phyloP scores from a whole-genome alignment of 345 rosid genomes.

The Eucalyptus albens region DNA sequence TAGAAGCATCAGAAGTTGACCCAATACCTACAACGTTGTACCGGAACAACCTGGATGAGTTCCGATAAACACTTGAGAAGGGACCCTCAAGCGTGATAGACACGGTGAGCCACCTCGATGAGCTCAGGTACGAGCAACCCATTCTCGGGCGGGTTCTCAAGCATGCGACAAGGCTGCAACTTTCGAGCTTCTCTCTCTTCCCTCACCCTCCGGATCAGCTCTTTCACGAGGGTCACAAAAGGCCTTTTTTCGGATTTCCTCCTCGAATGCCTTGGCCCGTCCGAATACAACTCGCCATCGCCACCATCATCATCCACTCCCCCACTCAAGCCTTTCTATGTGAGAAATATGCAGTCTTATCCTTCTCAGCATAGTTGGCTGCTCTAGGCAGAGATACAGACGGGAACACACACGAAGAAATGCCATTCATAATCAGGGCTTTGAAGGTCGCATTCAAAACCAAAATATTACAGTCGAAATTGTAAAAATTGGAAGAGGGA shows the following conservation, averaged over 20 bases:
- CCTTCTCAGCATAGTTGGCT: too few relatives aligned
- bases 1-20: background rate
- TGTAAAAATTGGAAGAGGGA: too few relatives aligned
- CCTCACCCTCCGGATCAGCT: slow-evolving; percentile 55
- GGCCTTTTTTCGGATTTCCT: slow-evolving; percentile 82
- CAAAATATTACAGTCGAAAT: too few relatives aligned
- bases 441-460: too few relatives aligned
- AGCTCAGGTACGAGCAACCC: slow-evolving; percentile 74
- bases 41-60: slow-evolving; percentile 29
- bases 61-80: slow-evolving; percentile 37
- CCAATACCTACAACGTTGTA: slow-evolving; percentile 61
- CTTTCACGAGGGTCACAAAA: slow-evolving; percentile 62
- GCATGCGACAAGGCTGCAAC: slow-evolving; percentile 55
- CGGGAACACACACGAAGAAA: too few relatives aligned
- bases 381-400: too few relatives aligned
- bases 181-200: slow-evolving; percentile 53
- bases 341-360: too few relatives aligned
- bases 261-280: slow-evolving; percentile 53
- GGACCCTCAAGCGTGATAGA: slow-evolving; percentile 34
- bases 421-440: too few relatives aligned
- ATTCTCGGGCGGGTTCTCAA: slow-evolving; percentile 62
- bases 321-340: background rate
- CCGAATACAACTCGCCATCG: slow-evolving; percentile 37
- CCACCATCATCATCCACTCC: background rate
- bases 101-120: slow-evolving; percentile 46